These are phyloP conservation scores for Beauveria scarabaeidicola DNA, from an alignment of 2,329 filamentous ascomycete species.

Conservation along the genomic window DNA sequence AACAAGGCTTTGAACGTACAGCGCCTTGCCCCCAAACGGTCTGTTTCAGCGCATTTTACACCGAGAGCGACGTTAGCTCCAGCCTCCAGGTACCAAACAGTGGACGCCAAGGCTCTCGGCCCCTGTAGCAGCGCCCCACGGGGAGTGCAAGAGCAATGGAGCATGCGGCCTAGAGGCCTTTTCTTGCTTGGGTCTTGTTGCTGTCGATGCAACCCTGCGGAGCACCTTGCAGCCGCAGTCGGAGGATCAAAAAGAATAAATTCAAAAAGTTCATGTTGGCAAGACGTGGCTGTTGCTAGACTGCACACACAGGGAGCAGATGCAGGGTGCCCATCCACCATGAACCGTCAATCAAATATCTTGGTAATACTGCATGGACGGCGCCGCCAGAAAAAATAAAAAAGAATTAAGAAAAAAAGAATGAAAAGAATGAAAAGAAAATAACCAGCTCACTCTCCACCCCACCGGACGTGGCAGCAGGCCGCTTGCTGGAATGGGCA, in stretches of 20 bases:
- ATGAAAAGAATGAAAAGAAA: neutral
- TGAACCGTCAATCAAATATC: neutral
- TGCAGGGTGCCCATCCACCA: neutral
- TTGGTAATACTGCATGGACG: neutral
- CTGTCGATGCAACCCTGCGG: neutral
- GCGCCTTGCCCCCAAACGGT: neutral
- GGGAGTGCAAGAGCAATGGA: neutral
- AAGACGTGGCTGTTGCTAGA: neutral
- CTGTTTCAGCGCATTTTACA: neutral
- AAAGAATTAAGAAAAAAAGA: too few species aligned
- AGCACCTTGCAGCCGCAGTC: neutral
- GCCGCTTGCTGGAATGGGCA: conserved; percentile 1
- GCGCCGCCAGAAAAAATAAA: neutral
- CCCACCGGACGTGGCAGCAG: neutral
- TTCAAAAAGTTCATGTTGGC: neutral
- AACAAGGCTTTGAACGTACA: neutral
- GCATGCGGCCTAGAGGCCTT: neutral
- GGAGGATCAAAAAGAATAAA: too few species aligned
- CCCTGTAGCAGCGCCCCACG: neutral
- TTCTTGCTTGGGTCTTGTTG: neutral
- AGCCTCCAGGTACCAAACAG: neutral
- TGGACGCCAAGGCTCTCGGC: neutral
- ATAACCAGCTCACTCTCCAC: neutral
- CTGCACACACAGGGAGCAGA: neutral
- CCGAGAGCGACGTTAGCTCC: neutral